phyloP scores from a whole-genome alignment of 2,329 filamentous ascomycete species.

The Paramyrothecium sp. region DNA sequence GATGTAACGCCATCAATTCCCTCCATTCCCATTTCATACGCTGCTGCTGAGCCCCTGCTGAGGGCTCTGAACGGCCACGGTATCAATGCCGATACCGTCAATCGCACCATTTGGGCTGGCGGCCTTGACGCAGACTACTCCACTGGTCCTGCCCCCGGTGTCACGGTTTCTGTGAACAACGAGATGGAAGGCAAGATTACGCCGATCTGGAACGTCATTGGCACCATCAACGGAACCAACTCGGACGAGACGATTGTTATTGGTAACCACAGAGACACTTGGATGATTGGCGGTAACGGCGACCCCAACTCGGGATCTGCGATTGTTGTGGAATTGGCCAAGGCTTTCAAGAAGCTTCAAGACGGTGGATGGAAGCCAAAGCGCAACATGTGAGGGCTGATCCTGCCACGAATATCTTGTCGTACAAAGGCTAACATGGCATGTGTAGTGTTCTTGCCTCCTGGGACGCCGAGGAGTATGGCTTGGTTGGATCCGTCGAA shows the following conservation, averaged over 20 bases:
- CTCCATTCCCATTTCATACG: slow-evolving; percentile 77
- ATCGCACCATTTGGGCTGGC: slow-evolving; percentile 56
- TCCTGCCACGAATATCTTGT: too few species aligned
- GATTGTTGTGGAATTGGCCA: slow-evolving; percentile 71
- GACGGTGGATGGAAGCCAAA: slow-evolving; percentile 77
- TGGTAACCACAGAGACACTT: slow-evolving; percentile 81
- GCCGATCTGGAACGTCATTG: slow-evolving; percentile 77
- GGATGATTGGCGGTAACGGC: slow-evolving; percentile 81
- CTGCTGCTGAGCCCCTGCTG: slow-evolving; percentile 74
- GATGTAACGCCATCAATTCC: slow-evolving; percentile 71
- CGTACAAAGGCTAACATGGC: neutral
- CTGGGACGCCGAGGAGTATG: slow-evolving; percentile 77
- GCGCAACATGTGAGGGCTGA: slow-evolving; percentile 50
- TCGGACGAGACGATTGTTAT: slow-evolving; percentile 70
- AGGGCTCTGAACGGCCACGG: slow-evolving; percentile 76
- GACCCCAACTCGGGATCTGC: slow-evolving; percentile 82
- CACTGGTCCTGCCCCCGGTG: slow-evolving; percentile 46
- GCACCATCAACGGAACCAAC: slow-evolving; percentile 75
- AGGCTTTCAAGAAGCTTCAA: slow-evolving; percentile 68
- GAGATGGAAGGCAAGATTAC: slow-evolving; percentile 68
- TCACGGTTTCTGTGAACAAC: slow-evolving; percentile 66
- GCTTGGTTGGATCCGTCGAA: slow-evolving; percentile 76
- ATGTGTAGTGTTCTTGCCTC: slow-evolving; percentile 64
- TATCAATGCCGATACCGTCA: slow-evolving; percentile 64
- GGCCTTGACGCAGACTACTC: slow-evolving; percentile 42